phyloP scores from a whole-genome alignment of 2,329 filamentous ascomycete genomes.

The Lanzia echinophila region DNA sequence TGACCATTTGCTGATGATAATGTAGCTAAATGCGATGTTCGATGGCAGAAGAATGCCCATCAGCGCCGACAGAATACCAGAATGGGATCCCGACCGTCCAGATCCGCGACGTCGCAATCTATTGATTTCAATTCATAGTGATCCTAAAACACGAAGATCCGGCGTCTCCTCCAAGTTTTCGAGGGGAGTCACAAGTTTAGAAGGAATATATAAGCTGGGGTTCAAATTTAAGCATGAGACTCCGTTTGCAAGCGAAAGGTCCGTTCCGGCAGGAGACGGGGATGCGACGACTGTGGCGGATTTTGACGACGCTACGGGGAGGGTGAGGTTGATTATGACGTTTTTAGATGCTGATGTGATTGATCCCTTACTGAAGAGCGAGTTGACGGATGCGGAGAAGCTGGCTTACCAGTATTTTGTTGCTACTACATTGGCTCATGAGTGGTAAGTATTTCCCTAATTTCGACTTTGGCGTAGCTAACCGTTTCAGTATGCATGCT shows the following conservation, averaged over 20 bases:
- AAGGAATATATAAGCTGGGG: not conserved
- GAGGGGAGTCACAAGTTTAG: not conserved
- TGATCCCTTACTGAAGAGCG: not conserved
- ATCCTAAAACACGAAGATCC: not conserved
- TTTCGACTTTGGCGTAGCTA: not conserved
- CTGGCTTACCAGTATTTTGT: not conserved
- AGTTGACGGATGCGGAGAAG: not conserved
- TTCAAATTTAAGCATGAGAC: not conserved
- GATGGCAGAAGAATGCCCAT: not conserved
- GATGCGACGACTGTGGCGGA: not conserved
- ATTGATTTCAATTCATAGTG: not conserved
- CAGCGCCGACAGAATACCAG: not conserved
- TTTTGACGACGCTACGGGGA: not conserved
- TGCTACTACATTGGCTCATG: not conserved
- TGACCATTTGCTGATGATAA: not conserved
- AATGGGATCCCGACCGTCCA: not conserved
- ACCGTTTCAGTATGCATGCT: not conserved
- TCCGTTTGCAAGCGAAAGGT: not conserved
- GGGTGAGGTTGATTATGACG: not conserved
- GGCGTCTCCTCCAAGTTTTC: not conserved
- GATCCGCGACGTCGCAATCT: not conserved
- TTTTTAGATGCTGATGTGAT: not conserved
- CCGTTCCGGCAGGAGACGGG: not conserved
- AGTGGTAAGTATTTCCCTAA: not conserved
- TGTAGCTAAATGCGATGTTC: not conserved